phyloP scores from a whole-genome alignment of 192 early-diverging fungal genomes.

The Coemansia aciculifera region DNA sequence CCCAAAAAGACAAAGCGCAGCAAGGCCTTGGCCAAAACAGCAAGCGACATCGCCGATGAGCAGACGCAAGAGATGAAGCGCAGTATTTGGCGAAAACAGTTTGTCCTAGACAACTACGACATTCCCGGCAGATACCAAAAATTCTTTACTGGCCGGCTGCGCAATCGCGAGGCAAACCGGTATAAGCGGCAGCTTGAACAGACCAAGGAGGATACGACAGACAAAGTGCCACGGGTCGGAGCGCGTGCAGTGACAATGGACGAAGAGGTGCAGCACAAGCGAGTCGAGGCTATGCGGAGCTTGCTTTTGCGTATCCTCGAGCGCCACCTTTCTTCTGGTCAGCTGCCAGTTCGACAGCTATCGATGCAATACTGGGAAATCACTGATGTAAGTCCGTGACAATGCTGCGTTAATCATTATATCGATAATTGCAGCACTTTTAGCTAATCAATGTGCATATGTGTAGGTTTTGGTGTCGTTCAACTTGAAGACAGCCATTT shows the following conservation, averaged over 20 bases:
- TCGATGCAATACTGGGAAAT: conserved; percentile 55
- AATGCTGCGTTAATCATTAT: not conserved
- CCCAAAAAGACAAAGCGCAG: not conserved
- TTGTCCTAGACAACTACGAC: conserved; percentile 45
- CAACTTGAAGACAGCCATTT: conserved; percentile 36
- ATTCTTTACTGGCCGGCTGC: conserved; percentile 48
- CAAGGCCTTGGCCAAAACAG: not conserved
- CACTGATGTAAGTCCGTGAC: conserved; percentile 31
- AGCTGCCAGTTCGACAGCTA: conserved; percentile 43
- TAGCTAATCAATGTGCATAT: not conserved
- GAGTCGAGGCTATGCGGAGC: conserved; percentile 29
- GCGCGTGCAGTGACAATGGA: conserved; percentile 31
- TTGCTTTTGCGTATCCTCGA: conserved; percentile 52
- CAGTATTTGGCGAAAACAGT: conserved; percentile 39
- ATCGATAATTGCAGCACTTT: not conserved
- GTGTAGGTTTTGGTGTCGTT: conserved; percentile 46
- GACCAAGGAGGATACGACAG: not conserved
- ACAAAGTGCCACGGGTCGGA: conserved; percentile 24
- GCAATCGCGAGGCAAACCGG: conserved; percentile 45
- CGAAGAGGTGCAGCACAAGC: conserved; percentile 23
- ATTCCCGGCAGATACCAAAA: conserved; percentile 52
- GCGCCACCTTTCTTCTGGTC: conserved; percentile 24
- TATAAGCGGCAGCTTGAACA: conserved; percentile 28
- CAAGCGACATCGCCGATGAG: not conserved
- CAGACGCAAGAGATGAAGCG: conserved; percentile 23